Percentiles rank a stretch among this genome's conserved stretches.
phyloP scores from a whole-genome alignment of 169 alveolate species.

The Plasmodium cynomolgi region DNA sequence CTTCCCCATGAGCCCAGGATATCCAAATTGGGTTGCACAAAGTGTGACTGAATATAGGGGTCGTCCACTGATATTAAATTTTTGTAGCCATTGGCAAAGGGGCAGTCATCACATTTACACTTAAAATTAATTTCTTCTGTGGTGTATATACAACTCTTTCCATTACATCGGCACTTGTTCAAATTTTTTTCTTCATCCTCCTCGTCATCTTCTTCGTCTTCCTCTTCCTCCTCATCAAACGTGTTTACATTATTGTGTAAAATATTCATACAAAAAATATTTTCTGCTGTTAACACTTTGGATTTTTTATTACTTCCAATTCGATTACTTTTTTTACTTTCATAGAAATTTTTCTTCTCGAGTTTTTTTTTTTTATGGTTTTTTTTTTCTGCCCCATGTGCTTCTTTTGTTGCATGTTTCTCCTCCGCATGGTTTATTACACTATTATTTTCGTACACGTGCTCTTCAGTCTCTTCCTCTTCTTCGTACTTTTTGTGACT shows the following conservation, averaged over 20 bases:
- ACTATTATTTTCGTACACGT: not conserved
- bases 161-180: constrained; percentile 71
- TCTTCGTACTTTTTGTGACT: not conserved
- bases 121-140: constrained; percentile 74
- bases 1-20: constrained; percentile 87
- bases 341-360: not conserved
- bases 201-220: constrained; percentile 44
- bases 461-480: not conserved
- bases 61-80: constrained; percentile 70
- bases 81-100: constrained; percentile 73
- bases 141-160: constrained; percentile 55
- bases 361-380: not conserved
- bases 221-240: constrained; percentile 77
- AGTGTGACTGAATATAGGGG: constrained; percentile 74
- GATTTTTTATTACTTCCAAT: constrained; percentile 22
- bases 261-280: constrained; percentile 70
- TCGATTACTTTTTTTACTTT: not conserved
- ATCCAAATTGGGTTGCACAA: constrained; percentile 78
- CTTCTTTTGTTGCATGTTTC: not conserved
- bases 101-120: constrained; percentile 74
- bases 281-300: constrained; percentile 65
- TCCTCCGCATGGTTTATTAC: not conserved
- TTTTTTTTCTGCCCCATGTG: not conserved
- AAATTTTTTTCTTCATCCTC: constrained; percentile 55
- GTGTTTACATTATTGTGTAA: constrained; percentile 74